These are phyloP conservation scores for Fusarium agapanthi DNA, from an alignment of 2,329 filamentous ascomycete genomes.

Conservation along the genomic window DNA sequence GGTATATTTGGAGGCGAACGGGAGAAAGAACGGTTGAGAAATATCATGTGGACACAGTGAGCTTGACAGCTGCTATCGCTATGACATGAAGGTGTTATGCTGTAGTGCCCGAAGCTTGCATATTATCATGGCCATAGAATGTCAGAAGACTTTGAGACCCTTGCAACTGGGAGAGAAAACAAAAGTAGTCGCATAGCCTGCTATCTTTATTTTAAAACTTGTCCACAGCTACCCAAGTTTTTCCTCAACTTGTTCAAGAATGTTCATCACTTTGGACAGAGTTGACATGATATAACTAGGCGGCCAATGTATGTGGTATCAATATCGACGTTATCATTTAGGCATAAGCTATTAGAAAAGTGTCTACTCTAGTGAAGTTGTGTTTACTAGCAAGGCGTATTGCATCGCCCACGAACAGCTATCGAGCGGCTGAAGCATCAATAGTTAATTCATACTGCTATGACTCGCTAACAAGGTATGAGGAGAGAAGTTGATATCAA, in stretches of 20 bases:
- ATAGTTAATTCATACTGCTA: conserved; percentile 33
- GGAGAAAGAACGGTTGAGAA: conserved; percentile 66
- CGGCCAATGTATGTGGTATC: not conserved
- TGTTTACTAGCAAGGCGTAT: conserved; percentile 3
- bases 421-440: conserved; percentile 23
- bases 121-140: not conserved
- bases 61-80: not conserved
- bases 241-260: not conserved
- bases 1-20: conserved; percentile 72
- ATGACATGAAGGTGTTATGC: not conserved
- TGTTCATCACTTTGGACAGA: not conserved
- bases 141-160: not conserved
- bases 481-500: conserved; percentile 34
- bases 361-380: conserved; percentile 22
- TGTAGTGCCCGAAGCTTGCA: not conserved
- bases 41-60: conserved; percentile 56
- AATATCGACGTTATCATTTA: conserved; percentile 9
- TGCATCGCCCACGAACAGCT: conserved; percentile 6
- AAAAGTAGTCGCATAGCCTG: not conserved
- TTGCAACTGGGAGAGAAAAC: not conserved
- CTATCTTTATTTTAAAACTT: not conserved
- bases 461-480: conserved; percentile 33
- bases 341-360: conserved; percentile 13
- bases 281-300: not conserved
- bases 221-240: not conserved